Evolutionary conservation across 345 rosid species (phyloP).

Genomic region (Kernera saxatilis): DNA sequence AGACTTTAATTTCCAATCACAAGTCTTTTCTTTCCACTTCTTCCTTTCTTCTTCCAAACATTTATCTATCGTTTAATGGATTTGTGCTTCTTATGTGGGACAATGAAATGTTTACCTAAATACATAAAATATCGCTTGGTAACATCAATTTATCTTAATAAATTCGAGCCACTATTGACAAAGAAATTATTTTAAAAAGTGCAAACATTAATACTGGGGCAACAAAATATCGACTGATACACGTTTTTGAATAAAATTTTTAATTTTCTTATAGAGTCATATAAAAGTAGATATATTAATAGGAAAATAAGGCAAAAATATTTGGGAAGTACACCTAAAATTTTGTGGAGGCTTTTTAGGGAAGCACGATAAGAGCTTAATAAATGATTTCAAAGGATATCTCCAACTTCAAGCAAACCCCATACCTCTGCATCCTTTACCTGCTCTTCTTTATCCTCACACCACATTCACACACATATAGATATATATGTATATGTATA

Average conservation of each 20-base stretch:
- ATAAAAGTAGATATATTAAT: background rate
- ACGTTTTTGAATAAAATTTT: background rate
- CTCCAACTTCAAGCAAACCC: constrained; percentile 33
- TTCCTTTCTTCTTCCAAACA: background rate
- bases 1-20: background rate
- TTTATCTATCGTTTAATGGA: background rate
- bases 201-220: background rate
- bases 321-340: constrained; percentile 20
- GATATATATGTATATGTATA: background rate
- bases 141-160: background rate
- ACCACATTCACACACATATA: background rate
- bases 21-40: background rate
- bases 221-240: background rate
- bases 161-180: background rate
- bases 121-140: background rate
- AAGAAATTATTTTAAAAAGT: background rate
- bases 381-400: constrained; percentile 17
- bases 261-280: background rate
- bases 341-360: constrained; percentile 10
- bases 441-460: constrained; percentile 28
- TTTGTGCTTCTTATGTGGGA: background rate
- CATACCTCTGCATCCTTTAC: constrained; percentile 37
- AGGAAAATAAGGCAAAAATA: background rate
- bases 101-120: background rate
- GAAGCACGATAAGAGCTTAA: constrained; percentile 5